A percentile compares a stretch with the other conserved stretches of the same genome.
Conservation (phyloP, 1,139 yeast species). For the Nakaseomyces delphensis region DNA sequence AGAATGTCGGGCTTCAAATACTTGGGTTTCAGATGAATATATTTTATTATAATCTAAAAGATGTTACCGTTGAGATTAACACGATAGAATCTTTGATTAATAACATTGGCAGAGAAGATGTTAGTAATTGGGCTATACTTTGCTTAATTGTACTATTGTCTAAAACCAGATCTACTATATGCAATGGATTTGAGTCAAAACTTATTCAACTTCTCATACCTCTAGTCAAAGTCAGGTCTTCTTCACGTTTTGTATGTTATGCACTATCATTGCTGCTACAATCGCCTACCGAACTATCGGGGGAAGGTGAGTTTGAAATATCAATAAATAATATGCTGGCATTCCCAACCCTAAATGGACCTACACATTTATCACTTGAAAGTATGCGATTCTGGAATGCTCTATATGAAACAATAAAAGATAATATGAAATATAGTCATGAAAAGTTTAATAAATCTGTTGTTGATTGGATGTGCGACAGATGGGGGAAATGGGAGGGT, state of each 20-base stretch:
- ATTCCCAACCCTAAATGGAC: background rate
- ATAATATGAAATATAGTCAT: background rate
- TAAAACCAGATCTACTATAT: constrained; percentile 20
- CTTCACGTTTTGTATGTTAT: constrained; percentile 5
- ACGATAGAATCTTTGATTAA: background rate
- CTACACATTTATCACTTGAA: background rate
- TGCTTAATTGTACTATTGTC: constrained; percentile 31
- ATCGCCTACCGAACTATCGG: background rate
- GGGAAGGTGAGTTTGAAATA: background rate
- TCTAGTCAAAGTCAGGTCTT: constrained; percentile 33
- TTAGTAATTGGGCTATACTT: constrained; percentile 34
- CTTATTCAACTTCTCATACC: constrained; percentile 40
- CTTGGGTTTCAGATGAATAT: background rate
- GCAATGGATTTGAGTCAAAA: constrained; percentile 18
- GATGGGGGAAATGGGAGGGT: background rate
- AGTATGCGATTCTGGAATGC: background rate
- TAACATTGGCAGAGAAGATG: background rate
- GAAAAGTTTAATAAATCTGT: background rate
- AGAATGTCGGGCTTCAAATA: background rate
- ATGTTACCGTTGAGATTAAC: background rate
- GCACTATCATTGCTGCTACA: background rate
- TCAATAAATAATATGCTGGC: background rate
- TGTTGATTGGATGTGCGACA: background rate
- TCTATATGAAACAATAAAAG: background rate
- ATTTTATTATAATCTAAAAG: background rate